Evolutionary conservation across 73 alveolate genomes (phyloP).

Genomic region (Paraurostyla sp.): DNA sequence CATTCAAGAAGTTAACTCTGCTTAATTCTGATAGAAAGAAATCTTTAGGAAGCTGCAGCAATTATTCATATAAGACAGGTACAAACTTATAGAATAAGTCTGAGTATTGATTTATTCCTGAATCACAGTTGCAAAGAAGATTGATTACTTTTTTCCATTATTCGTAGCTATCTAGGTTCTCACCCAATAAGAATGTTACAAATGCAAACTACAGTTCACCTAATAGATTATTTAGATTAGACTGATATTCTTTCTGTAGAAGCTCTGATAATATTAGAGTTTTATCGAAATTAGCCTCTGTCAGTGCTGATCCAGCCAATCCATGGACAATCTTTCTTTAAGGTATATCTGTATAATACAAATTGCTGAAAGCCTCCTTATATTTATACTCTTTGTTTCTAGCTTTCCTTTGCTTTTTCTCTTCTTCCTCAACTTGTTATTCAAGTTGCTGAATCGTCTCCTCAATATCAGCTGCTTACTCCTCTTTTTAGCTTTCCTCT

Average conservation of each 20-base stretch:
- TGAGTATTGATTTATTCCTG: not conserved
- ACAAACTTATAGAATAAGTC: conserved; percentile 52
- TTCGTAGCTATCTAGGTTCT: conserved; percentile 72
- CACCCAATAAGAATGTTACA: conserved; percentile 73
- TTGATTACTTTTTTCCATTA: conserved; percentile 75
- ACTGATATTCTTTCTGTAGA: not conserved
- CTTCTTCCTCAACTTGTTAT: conserved; percentile 57
- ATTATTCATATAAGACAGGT: conserved; percentile 70
- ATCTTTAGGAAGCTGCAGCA: conserved; percentile 66
- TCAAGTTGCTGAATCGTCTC: conserved; percentile 43
- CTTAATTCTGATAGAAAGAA: conserved; percentile 66
- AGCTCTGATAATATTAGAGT: conserved; percentile 30
- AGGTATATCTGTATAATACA: conserved; percentile 66
- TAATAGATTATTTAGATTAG: not conserved
- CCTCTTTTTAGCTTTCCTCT: conserved; percentile 43
- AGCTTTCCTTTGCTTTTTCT: conserved; percentile 58
- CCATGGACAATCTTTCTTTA: conserved; percentile 53
- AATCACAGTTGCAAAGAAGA: conserved; percentile 49
- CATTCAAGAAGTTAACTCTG: conserved; percentile 51
- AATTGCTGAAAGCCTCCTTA: conserved; percentile 64
- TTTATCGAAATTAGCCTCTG: conserved; percentile 73
- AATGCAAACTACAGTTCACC: conserved; percentile 82
- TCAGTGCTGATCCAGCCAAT: conserved; percentile 46
- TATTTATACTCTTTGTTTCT: conserved; percentile 61
- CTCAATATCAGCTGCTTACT: no score